Conservation (phyloP, 331 rosid genomes). For the Quercus tomentella region DNA sequence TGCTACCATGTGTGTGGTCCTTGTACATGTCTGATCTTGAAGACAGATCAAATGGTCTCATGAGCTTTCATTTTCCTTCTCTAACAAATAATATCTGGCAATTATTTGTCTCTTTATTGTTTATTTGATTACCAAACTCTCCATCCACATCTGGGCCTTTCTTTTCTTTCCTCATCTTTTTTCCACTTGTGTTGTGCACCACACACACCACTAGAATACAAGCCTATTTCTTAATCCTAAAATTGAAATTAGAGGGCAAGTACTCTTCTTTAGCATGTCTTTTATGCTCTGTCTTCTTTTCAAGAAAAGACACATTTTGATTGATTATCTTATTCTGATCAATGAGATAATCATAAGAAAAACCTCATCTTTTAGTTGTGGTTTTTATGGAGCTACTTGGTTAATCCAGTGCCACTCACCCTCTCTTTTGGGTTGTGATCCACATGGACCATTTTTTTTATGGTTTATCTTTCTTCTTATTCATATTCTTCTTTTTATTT, state of each 20-base stretch:
- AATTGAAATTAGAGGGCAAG: background rate
- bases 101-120: conserved; percentile 20
- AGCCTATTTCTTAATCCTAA: background rate
- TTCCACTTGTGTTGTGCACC: conserved; percentile 7
- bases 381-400: conserved; percentile 27
- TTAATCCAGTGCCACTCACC: conserved; percentile 18
- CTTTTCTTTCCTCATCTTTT: background rate
- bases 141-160: background rate
- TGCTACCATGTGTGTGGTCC: conserved; percentile 22
- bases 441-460: too few species aligned
- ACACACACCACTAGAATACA: background rate
- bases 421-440: background rate
- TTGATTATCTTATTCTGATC: background rate
- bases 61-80: conserved; percentile 25
- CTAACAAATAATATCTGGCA: conserved; percentile 4
- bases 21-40: background rate
- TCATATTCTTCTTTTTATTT: too few species aligned
- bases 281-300: background rate
- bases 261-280: background rate
- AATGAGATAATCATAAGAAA: background rate
- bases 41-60: conserved; percentile 5
- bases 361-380: conserved; percentile 14
- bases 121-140: background rate
- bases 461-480: too few species aligned
- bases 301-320: background rate